Conservation (phyloP, 768 basidiomycete genomes). For the Amanita rubescens region DNA sequence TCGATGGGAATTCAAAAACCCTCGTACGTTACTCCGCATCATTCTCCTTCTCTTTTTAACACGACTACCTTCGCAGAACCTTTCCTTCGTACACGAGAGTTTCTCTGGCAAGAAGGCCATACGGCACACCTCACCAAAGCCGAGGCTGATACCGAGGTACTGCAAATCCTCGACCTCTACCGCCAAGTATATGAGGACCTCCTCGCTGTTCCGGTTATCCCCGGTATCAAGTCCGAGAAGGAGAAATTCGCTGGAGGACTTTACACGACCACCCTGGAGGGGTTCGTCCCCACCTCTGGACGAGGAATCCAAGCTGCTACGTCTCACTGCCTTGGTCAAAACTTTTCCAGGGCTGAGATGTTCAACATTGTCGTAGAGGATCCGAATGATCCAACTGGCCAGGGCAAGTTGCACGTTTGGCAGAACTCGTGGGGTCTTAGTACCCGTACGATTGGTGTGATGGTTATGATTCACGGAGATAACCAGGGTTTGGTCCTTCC, state of each 20-base stretch:
- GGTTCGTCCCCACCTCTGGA: constrained; percentile 94
- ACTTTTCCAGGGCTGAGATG: constrained; percentile 95
- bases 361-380: constrained; percentile 98
- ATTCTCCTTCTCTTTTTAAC: background rate
- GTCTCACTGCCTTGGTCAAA: constrained; percentile 96
- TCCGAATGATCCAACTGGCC: constrained; percentile 63
- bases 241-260: constrained; percentile 98
- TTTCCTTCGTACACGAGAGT: constrained; percentile 98
- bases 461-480: constrained; percentile 99
- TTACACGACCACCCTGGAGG: constrained; percentile 97
- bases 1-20: constrained; percentile 99
- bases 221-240: constrained; percentile 96
- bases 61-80: constrained; percentile 49
- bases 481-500: constrained; percentile 96
- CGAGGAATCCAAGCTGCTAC: constrained; percentile 98
- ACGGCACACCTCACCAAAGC: constrained; percentile 85
- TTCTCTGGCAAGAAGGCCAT: constrained; percentile 99
- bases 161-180: constrained; percentile 92
- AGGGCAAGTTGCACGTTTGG: constrained; percentile 81
- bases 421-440: constrained; percentile 99
- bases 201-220: constrained; percentile 94
- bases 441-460: constrained; percentile 94
- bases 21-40: constrained; percentile 49
- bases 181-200: constrained; percentile 94
- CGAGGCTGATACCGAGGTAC: constrained; percentile 90